Base-by-base conservation (phyloP, 768 basidiomycete genomes). In the Russula lepida region DNA sequence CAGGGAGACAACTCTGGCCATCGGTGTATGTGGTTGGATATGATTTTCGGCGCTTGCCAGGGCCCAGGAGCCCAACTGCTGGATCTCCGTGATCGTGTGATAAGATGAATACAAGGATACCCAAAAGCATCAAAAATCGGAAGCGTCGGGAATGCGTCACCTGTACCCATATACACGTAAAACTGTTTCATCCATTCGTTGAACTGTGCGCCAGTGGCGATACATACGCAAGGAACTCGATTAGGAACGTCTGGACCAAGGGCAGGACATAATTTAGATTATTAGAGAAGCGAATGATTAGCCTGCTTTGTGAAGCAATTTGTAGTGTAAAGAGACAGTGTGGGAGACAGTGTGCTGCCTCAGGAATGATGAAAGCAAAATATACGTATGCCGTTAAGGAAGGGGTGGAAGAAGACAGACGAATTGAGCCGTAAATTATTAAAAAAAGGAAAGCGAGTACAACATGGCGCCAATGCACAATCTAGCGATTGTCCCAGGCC, bases 1-100 rank as follows among this genome's bases (percentile, higher is more conserved):
- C n/a, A 84, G 68, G 23, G 58, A 60, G 49, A 78, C 66, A 44
- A 48, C 19, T 21, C 25, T 41, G 4, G 65, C 12, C 62, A 63
- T 63, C 17, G n/a, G 21, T 1, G 50, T 52, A 11, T 9, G 30
- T 1, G 33, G 6, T 27, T 27, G 25, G 25, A 25, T 5, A n/a
- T 30, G 7, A 1, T 9, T 7, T 32, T 50, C 11, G 32, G 49
- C 28, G 50, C 15, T 51, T 51, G 21, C n/a, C n/a, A 21, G 27
- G 7, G 3, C 48, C 4, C 3, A 17, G 8, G 46, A 47, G 25
- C 25, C 46, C 2, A 47, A 11, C 25, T 44, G 11, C 43, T 4
- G 43, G 43, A n/a, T 21, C n/a, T 3, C 35, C 35, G 13, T 35
- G 35, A 35, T 15, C 15, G 35, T 1, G 19, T n/a, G 21, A 21